Evolutionary conservation across 495 filamentous ascomycete species (phyloP).

Genomic region (Aspergillus conjunctus): DNA sequence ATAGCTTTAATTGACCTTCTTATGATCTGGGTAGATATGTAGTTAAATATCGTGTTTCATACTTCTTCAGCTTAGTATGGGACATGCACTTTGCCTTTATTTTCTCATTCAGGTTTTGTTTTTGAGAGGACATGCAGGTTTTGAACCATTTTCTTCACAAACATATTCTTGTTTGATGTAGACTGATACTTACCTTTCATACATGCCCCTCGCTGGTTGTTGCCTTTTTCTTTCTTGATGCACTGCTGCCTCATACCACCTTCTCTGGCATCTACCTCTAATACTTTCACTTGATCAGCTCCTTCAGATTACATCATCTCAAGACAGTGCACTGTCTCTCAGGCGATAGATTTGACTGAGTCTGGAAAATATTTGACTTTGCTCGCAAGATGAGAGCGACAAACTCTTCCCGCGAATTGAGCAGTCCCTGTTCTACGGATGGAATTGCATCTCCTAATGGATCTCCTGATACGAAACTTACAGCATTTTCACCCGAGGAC

Average conservation of each 20-base stretch:
- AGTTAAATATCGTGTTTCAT: too few relatives aligned
- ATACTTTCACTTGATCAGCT: neutral
- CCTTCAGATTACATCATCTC: neutral
- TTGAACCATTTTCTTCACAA: too few relatives aligned
- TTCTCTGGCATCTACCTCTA: neutral
- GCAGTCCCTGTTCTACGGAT: constrained; percentile 62
- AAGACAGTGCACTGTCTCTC: neutral
- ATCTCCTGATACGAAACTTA: constrained; percentile 65
- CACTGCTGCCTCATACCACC: neutral
- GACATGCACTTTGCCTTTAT: too few relatives aligned
- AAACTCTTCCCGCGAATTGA: constrained; percentile 31
- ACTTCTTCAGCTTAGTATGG: too few relatives aligned
- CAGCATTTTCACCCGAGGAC: constrained; percentile 65
- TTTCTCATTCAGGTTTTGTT: too few relatives aligned
- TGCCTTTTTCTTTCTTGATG: neutral
- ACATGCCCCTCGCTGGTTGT: too few relatives aligned
- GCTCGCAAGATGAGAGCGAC: constrained; percentile 28
- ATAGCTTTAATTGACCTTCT: too few relatives aligned
- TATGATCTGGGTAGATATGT: too few relatives aligned
- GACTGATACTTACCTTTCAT: too few relatives aligned
- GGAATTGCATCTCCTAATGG: constrained; percentile 56
- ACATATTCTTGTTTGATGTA: too few relatives aligned
- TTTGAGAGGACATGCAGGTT: too few relatives aligned
- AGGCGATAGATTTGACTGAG: neutral
- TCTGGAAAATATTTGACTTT: neutral